Percentiles rank a stretch among this genome's conserved stretches.
Conservation (phyloP, 805 yeast species). For the Candida nitratophila region DNA sequence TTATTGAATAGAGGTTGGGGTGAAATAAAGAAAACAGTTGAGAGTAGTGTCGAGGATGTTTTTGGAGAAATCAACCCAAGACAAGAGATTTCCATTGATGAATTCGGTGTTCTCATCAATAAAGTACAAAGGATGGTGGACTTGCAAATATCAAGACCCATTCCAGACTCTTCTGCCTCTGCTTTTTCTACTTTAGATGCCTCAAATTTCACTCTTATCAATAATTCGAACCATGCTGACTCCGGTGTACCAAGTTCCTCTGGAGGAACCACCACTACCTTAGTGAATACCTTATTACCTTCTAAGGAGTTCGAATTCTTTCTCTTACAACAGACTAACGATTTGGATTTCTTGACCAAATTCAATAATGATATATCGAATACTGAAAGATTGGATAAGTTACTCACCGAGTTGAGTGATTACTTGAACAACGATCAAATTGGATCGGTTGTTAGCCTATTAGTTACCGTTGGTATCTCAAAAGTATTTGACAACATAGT, state of each 20-base stretch:
- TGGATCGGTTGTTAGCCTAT: slow-evolving; percentile 24
- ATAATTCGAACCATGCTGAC: too few species aligned
- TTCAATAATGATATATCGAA: slow-evolving; percentile 19
- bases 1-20: slow-evolving; percentile 80
- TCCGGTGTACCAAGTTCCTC: background rate
- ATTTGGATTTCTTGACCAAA: slow-evolving; percentile 28
- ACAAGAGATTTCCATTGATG: slow-evolving; percentile 57
- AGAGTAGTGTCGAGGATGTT: slow-evolving; percentile 48
- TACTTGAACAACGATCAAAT: slow-evolving; percentile 22
- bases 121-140: slow-evolving; percentile 33
- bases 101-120: slow-evolving; percentile 42
- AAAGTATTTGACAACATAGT: slow-evolving; percentile 41
- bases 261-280: background rate
- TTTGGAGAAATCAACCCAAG: slow-evolving; percentile 66
- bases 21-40: slow-evolving; percentile 44
- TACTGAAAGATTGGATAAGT: slow-evolving; percentile 20
- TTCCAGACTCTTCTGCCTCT: background rate
- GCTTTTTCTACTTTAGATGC: background rate
- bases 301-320: slow-evolving; percentile 45
- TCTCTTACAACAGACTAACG: slow-evolving; percentile 48
- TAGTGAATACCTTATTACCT: slow-evolving; percentile 32
- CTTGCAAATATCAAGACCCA: background rate
- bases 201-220: slow-evolving; percentile 2
- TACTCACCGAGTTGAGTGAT: slow-evolving; percentile 22
- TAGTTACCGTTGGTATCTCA: slow-evolving; percentile 38